phyloP scores from a whole-genome alignment of 352 stramenopile genomes.

The Pythium scleroteichum region DNA sequence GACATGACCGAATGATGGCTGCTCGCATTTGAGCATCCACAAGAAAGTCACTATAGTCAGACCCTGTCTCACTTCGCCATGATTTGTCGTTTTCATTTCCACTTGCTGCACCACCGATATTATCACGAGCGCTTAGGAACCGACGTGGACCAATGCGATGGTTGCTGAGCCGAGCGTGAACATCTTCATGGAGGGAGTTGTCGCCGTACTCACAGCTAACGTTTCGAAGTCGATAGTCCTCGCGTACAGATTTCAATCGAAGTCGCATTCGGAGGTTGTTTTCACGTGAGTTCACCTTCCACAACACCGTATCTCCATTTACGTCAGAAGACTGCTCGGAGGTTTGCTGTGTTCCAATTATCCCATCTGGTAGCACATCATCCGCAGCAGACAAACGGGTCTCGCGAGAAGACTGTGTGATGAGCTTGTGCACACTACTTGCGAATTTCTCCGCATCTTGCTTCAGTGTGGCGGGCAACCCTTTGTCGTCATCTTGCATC shows the following conservation, averaged over 20 bases:
- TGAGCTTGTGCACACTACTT: conserved; percentile 76
- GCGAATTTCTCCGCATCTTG: conserved; percentile 75
- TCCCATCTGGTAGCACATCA: neutral
- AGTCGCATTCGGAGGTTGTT: conserved; percentile 80
- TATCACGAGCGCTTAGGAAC: conserved; percentile 27
- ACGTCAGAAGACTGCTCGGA: neutral
- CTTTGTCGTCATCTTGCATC: conserved; percentile 40
- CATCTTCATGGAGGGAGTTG: conserved; percentile 47
- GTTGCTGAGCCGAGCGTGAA: conserved; percentile 17
- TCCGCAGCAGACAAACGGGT: neutral
- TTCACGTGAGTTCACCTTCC: conserved; percentile 71
- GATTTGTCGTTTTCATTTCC: conserved; percentile 49
- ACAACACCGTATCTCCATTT: conserved; percentile 19
- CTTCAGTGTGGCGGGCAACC: conserved; percentile 55
- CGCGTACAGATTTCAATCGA: conserved; percentile 57
- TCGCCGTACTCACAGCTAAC: conserved; percentile 61
- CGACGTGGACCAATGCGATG: conserved; percentile 16
- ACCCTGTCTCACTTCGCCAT: conserved; percentile 72
- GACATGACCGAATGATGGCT: conserved; percentile 68
- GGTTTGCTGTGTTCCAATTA: neutral
- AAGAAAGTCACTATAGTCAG: conserved; percentile 79
- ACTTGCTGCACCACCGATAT: conserved; percentile 30
- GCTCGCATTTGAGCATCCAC: conserved; percentile 78
- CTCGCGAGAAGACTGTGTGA: conserved; percentile 31
- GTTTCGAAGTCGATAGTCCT: conserved; percentile 68